Percentiles rank a stretch among this genome's conserved stretches.
Conservation (phyloP, 257 asterid genomes). For the Fraxinus cuspidata region DNA sequence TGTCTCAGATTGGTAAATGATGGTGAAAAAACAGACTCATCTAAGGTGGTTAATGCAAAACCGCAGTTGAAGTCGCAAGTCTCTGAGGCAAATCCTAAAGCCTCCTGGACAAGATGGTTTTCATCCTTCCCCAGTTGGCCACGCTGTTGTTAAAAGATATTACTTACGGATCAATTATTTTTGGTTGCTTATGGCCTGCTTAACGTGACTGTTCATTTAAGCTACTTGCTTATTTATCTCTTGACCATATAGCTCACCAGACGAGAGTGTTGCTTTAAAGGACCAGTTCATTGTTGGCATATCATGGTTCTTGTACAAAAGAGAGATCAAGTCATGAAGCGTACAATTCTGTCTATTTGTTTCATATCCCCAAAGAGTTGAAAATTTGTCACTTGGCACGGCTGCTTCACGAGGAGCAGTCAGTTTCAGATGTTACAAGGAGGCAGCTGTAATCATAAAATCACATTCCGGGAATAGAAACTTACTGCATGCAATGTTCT, state of each 20-base stretch:
- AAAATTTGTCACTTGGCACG: neutral
- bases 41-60: slow-evolving; percentile 34
- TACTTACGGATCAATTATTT: neutral
- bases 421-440: neutral
- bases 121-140: slow-evolving; percentile 26
- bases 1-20: slow-evolving; percentile 44
- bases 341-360: neutral
- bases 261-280: neutral
- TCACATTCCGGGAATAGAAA: neutral
- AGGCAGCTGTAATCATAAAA: too few relatives aligned
- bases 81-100: slow-evolving; percentile 17
- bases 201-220: neutral
- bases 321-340: neutral
- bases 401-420: neutral
- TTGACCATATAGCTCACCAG: neutral
- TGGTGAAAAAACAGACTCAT: slow-evolving; percentile 32
- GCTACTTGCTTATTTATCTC: neutral
- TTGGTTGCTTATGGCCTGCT: neutral
- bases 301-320: neutral
- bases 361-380: neutral
- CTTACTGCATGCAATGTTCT: neutral
- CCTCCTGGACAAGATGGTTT: slow-evolving; percentile 22
- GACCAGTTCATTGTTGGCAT: neutral
- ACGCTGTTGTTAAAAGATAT: slow-evolving; percentile 20
- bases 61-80: slow-evolving; percentile 28